Conservation (phyloP, 345 rosid genomes). For the Fremontodendron californicum region DNA sequence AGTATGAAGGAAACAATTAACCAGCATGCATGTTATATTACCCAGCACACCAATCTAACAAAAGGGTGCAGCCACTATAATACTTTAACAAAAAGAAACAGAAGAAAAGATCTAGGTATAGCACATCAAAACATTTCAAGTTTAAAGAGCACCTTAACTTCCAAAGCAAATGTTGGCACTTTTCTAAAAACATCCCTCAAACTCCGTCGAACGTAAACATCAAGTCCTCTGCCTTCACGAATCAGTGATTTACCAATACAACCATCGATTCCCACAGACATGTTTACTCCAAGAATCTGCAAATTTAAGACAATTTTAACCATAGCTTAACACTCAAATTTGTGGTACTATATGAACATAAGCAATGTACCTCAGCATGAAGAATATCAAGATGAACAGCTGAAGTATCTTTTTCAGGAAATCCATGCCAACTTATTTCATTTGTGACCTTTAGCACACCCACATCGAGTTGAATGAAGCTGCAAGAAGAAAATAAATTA, state of each 20-base stretch:
- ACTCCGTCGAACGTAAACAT: constrained; percentile 82
- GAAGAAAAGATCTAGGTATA: not conserved
- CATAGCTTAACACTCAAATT: constrained; percentile 11
- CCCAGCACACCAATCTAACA: not conserved
- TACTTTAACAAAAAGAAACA: not conserved
- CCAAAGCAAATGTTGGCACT: constrained; percentile 87
- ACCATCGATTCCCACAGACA: constrained; percentile 88
- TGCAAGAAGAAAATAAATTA: constrained; percentile 34
- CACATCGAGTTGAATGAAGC: constrained; percentile 92
- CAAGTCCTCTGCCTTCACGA: constrained; percentile 82
- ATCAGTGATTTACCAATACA: constrained; percentile 81
- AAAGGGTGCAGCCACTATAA: not conserved
- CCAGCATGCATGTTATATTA: not conserved
- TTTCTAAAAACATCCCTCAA: constrained; percentile 91
- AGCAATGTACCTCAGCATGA: constrained; percentile 77
- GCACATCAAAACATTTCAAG: not conserved
- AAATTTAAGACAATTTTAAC: constrained; percentile 24
- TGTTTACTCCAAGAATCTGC: constrained; percentile 91
- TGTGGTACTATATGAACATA: constrained; percentile 11
- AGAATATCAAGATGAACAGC: constrained; percentile 94
- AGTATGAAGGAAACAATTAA: not conserved
- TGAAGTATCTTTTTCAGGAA: constrained; percentile 77
- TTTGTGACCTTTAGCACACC: constrained; percentile 85
- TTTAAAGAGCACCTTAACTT: constrained; percentile 63
- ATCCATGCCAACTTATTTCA: constrained; percentile 93